phyloP scores from a whole-genome alignment of 1,139 yeast species.

The Kodamaea alishanica region DNA sequence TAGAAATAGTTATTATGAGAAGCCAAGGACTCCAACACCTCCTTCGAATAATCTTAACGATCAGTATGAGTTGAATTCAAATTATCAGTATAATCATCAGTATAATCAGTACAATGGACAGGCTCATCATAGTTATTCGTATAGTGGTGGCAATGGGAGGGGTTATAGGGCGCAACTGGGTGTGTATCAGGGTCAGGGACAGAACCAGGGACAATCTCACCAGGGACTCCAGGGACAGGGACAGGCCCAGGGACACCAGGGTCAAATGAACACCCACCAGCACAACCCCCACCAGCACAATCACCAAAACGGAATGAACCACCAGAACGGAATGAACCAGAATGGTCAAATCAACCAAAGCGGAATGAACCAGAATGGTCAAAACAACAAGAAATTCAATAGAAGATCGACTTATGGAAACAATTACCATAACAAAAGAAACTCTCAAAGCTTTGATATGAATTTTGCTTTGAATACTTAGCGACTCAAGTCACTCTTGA shows the following conservation, averaged over 20 bases:
- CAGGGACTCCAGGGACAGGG: too few species aligned
- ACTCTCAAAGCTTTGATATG: conserved; percentile 16
- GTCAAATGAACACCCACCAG: conserved; percentile 10
- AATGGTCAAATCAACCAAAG: conserved; percentile 5
- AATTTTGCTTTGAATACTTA: conserved; percentile 14
- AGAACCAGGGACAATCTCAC: too few species aligned
- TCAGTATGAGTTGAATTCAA: conserved; percentile 13
- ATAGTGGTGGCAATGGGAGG: conserved; percentile 2
- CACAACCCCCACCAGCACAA: conserved; percentile 7
- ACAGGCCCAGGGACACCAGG: conserved; percentile 5
- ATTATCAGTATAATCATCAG: conserved; percentile 11
- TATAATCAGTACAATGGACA: conserved; percentile 7
- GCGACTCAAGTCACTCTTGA: too few species aligned
- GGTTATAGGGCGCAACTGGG: too few species aligned
- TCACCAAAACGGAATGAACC: conserved; percentile 8
- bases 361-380: conserved; percentile 13
- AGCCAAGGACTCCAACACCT: conserved; percentile 28
- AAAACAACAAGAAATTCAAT: conserved; percentile 19
- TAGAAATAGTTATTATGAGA: conserved; percentile 16
- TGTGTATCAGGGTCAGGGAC: too few species aligned
- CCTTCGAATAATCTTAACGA: conserved; percentile 15
- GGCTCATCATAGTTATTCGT: conserved; percentile 2
- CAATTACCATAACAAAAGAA: conserved; percentile 14
- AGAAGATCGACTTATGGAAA: conserved; percentile 19
- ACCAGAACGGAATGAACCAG: conserved; percentile 7